These are phyloP conservation scores for Thalassiosira livingstoniorum DNA, from an alignment of 352 stramenopile genomes.

Conservation along the genomic window DNA sequence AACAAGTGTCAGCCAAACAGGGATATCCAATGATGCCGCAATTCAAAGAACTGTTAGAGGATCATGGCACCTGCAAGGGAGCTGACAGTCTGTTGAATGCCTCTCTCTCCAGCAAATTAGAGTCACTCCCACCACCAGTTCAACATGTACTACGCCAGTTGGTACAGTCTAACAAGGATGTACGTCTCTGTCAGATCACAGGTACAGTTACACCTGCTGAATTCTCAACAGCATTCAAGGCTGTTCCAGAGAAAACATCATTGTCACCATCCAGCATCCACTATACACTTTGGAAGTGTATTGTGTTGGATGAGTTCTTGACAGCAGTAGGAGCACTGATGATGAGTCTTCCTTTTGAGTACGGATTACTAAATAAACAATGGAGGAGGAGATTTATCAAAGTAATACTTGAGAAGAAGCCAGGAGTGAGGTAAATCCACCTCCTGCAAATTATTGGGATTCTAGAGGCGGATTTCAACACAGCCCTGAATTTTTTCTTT, in stretches of 20 bases:
- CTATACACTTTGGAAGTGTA: not conserved
- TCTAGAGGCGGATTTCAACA: too few relatives aligned
- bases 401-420: not conserved
- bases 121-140: constrained; percentile 1
- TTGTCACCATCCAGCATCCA: too few relatives aligned
- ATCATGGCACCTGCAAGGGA: too few relatives aligned
- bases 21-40: too few relatives aligned
- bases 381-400: not conserved
- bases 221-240: not conserved
- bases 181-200: not conserved
- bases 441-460: too few relatives aligned
- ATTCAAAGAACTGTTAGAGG: too few relatives aligned
- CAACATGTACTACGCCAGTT: constrained; percentile 4
- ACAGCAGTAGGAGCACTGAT: not conserved
- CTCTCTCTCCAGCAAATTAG: too few relatives aligned
- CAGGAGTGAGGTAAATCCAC: not conserved
- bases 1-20: too few relatives aligned
- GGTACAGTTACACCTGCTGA: not conserved
- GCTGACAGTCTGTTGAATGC: too few relatives aligned
- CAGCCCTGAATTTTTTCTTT: too few relatives aligned
- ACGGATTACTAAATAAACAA: not conserved
- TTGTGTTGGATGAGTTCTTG: not conserved
- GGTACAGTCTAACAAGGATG: not conserved
- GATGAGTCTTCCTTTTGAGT: not conserved
- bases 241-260: not conserved